Evolutionary conservation across 495 filamentous ascomycete species (phyloP).

Genomic region (Aspergillus hancockii): DNA sequence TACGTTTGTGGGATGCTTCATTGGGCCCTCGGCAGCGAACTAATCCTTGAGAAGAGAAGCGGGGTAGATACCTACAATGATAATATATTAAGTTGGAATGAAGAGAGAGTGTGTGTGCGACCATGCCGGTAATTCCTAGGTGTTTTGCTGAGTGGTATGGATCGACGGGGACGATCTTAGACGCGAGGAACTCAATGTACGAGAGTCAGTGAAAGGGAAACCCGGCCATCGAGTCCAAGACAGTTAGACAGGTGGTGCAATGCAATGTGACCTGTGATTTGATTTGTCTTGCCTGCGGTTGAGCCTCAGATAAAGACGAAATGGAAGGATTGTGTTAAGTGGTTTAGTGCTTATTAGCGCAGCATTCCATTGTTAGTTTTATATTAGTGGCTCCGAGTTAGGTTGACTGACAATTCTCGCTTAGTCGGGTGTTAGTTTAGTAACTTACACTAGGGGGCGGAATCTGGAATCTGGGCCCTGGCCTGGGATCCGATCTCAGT

Average conservation of each 20-base stretch:
- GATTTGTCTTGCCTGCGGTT: neutral
- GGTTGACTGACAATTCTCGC: neutral
- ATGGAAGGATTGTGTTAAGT: neutral
- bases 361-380: neutral
- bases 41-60: neutral
- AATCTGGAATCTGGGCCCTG: neutral
- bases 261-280: neutral
- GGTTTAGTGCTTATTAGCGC: constrained; percentile 1
- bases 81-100: neutral
- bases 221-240: neutral
- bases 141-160: neutral
- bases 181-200: neutral
- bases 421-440: constrained; percentile 2
- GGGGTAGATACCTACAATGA: neutral
- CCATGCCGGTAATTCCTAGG: neutral
- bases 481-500: neutral
- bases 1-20: neutral
- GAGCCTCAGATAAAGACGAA: constrained; percentile 3
- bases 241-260: neutral
- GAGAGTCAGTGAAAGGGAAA: neutral
- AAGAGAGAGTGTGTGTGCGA: too few relatives aligned
- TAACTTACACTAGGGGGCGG: neutral
- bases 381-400: constrained; percentile 2
- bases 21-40: neutral
- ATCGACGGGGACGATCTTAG: neutral